Percentiles rank a stretch among this genome's conserved stretches.
phyloP scores from a whole-genome alignment of 371 early-diverging fungal species.

The Lichtheimia corymbifera region DNA sequence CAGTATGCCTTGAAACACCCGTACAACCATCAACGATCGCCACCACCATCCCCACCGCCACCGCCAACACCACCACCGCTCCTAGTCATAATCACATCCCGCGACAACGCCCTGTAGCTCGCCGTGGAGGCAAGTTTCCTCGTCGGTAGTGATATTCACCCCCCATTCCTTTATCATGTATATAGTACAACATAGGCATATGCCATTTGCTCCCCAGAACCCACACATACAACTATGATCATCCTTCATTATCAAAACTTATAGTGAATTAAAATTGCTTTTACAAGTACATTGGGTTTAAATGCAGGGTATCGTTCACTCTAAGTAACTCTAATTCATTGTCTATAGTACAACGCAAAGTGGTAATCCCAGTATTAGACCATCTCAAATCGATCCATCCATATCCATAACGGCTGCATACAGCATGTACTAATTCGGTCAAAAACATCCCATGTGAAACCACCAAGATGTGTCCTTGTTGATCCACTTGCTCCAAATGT shows the following conservation, averaged over 20 bases:
- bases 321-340: background rate
- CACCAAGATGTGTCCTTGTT: background rate
- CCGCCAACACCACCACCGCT: background rate
- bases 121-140: slow-evolving; percentile 3
- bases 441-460: slow-evolving; percentile 2
- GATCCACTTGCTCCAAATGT: background rate
- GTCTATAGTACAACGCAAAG: background rate
- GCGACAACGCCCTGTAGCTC: background rate
- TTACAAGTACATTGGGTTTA: too few species aligned
- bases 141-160: background rate
- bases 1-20: background rate
- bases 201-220: background rate
- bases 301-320: background rate
- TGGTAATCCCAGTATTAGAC: slow-evolving; percentile 6
- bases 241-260: too few species aligned
- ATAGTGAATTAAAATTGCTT: too few species aligned
- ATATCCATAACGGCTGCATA: background rate
- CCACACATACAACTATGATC: too few species aligned
- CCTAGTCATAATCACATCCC: too few species aligned
- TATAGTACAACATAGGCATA: background rate
- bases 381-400: background rate
- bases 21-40: background rate
- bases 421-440: background rate
- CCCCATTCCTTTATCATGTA: background rate
- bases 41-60: background rate